Percentiles rank a stretch among this genome's conserved stretches.
Conservation (phyloP, 495 filamentous ascomycete genomes). For the Neurospora sp. region DNA sequence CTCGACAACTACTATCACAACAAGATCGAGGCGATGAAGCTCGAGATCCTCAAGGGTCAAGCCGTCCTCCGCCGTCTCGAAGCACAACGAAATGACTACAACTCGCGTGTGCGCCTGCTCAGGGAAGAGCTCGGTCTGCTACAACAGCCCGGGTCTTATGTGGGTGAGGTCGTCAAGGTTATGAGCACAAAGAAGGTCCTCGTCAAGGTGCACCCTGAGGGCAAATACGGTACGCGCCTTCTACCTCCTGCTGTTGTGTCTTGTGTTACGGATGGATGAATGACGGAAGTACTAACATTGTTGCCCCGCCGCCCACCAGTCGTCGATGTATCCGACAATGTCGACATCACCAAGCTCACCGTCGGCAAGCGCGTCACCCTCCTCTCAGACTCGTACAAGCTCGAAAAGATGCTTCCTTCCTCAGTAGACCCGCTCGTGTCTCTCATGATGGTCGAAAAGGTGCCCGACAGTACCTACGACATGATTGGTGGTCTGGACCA, state of each 20-base stretch:
- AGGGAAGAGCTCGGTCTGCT: constrained; percentile 92
- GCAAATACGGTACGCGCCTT: constrained; percentile 81
- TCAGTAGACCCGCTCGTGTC: constrained; percentile 97
- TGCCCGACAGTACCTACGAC: constrained; percentile 98
- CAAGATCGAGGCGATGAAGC: constrained; percentile 99
- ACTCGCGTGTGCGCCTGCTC: constrained; percentile 89
- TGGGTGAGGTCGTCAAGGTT: constrained; percentile 98
- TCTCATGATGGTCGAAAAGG: constrained; percentile 99
- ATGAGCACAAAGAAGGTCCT: constrained; percentile 99
- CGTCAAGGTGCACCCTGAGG: constrained; percentile 97
- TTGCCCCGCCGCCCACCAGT: constrained; percentile 43
- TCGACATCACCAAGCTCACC: constrained; percentile 92
- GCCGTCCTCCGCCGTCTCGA: constrained; percentile 89
- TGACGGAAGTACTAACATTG: not conserved
- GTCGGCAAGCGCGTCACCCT: constrained; percentile 96
- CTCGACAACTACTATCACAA: constrained; percentile 98
- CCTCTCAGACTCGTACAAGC: constrained; percentile 91
- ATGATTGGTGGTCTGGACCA: constrained; percentile 99
- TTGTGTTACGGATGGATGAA: not conserved
- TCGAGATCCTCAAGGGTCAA: constrained; percentile 98
- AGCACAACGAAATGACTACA: constrained; percentile 98
- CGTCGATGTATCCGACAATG: constrained; percentile 88
- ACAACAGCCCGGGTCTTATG: constrained; percentile 96
- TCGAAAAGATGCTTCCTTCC: constrained; percentile 95
- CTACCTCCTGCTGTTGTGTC: not conserved